Evolutionary conservation across 345 rosid genomes (phyloP), one percentile per base, ranked within the genome.

Genomic region (Arabidopsis suecica): DNA sequence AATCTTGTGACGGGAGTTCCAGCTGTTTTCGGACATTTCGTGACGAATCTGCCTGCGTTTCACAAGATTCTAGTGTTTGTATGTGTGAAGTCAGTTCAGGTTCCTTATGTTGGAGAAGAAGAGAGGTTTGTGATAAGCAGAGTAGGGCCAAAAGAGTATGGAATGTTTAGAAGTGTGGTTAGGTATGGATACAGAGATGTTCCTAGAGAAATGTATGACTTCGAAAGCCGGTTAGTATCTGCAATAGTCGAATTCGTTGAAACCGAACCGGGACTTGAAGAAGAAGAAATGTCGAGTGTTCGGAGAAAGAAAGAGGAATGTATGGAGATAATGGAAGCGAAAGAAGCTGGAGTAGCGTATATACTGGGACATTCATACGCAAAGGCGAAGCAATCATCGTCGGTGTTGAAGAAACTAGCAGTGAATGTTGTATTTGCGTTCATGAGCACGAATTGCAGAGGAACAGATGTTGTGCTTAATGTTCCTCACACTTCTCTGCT

Each of bases 151-250:
- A 89, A 88, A 76, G 90, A 89, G 69, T 87, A 85, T 72, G 78
- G 89, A 62, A 86, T 93, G 88, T 91, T 91, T 69, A 88, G 97
- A 68, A 88, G 97, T 81, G 88, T 89, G 65, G 83, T 91, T 65
- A 87, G 94, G 77, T 85, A 86, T 61, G 98, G 97, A 25, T 93
- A 93, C 86, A 91, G 84, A 74, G 96, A 91, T 75, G 71, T 83
- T 56, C 93, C 83, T 36, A 86, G 87, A 68, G 97, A 91, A 75
- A 85, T 84, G 81, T 82, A 87, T 65, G 86, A 86, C 50, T 91
- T 91, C 45, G 97, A 91, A 79, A 79, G 79, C 73, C 80, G 82
- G 74, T 71, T 88, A 80, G 85, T 88, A 6, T 72, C 86, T 1
- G 86, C 81, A 28, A 79, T 87, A 49, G 44, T 86, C 1, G 83